A percentile compares a stretch with the other conserved stretches of the same genome.
Conservation (phyloP, 106 monocot genomes). For the Alisma plantagoaquatica region DNA sequence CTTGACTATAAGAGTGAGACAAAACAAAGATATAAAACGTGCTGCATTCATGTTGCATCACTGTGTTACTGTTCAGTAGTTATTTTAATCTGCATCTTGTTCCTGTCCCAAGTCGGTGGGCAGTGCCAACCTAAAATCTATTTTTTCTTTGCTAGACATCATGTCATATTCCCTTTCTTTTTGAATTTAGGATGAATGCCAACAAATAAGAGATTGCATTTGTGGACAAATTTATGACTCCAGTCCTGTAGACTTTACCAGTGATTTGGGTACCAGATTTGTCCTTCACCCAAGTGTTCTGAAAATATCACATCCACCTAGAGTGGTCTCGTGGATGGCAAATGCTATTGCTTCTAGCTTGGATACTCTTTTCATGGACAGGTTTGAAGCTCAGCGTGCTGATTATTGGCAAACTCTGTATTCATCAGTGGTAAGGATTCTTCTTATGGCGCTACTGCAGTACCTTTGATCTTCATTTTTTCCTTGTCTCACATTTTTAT, state of each 20-base stretch:
- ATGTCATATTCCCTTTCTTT: too few species aligned
- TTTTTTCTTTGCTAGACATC: too few species aligned
- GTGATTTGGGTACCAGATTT: slow-evolving; percentile 53
- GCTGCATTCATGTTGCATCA: too few species aligned
- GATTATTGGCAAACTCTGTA: slow-evolving; percentile 72
- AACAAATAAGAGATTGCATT: slow-evolving; percentile 46
- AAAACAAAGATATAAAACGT: too few species aligned
- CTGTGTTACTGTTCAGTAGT: too few species aligned
- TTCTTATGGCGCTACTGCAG: neutral
- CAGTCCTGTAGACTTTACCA: slow-evolving; percentile 71
- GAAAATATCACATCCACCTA: slow-evolving; percentile 36
- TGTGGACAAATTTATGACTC: slow-evolving; percentile 94
- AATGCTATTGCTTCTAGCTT: slow-evolving; percentile 59
- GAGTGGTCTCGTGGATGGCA: slow-evolving; percentile 55
- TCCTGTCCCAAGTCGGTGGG: too few species aligned
- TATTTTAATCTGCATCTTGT: too few species aligned
- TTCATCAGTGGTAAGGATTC: slow-evolving; percentile 56
- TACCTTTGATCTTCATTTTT: neutral
- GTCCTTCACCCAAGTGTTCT: slow-evolving; percentile 34
- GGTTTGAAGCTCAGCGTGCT: slow-evolving; percentile 56
- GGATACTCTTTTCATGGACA: slow-evolving; percentile 56
- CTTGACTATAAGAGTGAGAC: too few species aligned
- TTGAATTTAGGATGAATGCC: slow-evolving; percentile 83
- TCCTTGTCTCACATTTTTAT: neutral
- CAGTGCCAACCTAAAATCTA: too few species aligned